Conservation (phyloP, 177 flowering plant genomes). For the Telopea speciosissima region DNA sequence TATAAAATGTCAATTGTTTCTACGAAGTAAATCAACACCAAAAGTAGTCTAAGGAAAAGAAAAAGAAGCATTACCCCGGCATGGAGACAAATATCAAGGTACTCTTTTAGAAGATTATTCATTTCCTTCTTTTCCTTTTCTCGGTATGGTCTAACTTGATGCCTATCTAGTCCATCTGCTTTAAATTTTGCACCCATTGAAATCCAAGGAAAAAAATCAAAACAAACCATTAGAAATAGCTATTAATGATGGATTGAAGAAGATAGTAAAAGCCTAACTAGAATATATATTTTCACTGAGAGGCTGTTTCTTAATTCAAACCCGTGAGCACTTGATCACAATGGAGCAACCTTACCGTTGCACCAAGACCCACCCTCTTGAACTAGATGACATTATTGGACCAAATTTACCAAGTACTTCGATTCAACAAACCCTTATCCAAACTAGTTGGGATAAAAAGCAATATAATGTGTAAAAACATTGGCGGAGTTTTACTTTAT, state of each 20-base stretch:
- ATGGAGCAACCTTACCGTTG: too few species aligned
- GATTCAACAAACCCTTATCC: too few species aligned
- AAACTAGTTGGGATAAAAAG: too few species aligned
- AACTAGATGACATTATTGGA: too few species aligned
- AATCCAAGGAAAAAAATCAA: not conserved
- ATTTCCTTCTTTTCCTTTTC: conserved; percentile 43
- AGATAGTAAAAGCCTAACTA: too few species aligned
- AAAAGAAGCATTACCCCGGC: conserved; percentile 1
- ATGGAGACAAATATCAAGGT: conserved; percentile 28
- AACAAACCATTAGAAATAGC: not conserved
- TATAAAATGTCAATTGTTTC: not conserved
- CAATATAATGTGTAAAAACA: too few species aligned
- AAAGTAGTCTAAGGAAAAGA: not conserved
- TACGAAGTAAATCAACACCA: not conserved
- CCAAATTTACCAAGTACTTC: too few species aligned
- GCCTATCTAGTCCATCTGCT: conserved; percentile 22
- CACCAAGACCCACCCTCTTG: too few species aligned
- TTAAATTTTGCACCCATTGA: conserved; percentile 55
- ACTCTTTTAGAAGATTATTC: conserved; percentile 40
- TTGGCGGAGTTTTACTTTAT: too few species aligned
- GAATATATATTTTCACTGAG: too few species aligned
- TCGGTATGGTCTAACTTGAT: conserved; percentile 36
- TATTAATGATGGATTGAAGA: not conserved
- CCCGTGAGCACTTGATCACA: too few species aligned
- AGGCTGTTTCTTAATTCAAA: too few species aligned